Evolutionary conservation across 495 filamentous ascomycete species (phyloP).

Genomic region (Chaetomidium leptoderma): DNA sequence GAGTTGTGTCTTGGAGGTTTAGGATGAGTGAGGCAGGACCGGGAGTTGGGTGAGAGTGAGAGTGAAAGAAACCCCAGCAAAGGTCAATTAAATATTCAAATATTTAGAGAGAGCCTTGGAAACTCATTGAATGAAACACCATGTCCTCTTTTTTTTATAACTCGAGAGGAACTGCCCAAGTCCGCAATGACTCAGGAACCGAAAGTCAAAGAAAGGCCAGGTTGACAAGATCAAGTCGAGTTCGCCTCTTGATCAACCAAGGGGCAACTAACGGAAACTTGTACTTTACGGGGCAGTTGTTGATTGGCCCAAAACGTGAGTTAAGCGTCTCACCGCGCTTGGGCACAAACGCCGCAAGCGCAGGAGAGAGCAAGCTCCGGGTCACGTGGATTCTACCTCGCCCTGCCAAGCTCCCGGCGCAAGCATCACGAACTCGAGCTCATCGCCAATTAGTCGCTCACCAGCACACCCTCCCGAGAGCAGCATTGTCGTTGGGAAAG

Average conservation of each 20-base stretch:
- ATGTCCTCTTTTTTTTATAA: not conserved
- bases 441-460: slow-evolving; percentile 22
- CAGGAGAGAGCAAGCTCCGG: not conserved
- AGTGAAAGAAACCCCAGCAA: not conserved
- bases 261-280: not conserved
- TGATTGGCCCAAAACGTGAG: slow-evolving; percentile 25
- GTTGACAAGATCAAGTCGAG: slow-evolving; percentile 13
- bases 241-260: slow-evolving; percentile 18
- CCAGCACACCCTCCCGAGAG: slow-evolving; percentile 3
- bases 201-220: slow-evolving; percentile 33
- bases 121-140: slow-evolving; percentile 4
- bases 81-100: slow-evolving; percentile 12
- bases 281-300: slow-evolving; percentile 30
- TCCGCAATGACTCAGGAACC: slow-evolving; percentile 22
- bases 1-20: not conserved
- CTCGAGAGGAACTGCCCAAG: not conserved
- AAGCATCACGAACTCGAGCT: slow-evolving; percentile 1
- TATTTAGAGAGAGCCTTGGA: too few species aligned
- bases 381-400: slow-evolving; percentile 19
- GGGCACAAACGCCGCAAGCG: not conserved
- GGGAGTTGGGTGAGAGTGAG: not conserved
- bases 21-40: not conserved
- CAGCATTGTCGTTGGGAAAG: slow-evolving; percentile 4
- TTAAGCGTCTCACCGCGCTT: not conserved
- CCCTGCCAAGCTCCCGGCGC: slow-evolving; percentile 17